A percentile compares a stretch with the other conserved stretches of the same genome.
Conservation (phyloP, 75 land plant species). For the Gnetum montanum region DNA sequence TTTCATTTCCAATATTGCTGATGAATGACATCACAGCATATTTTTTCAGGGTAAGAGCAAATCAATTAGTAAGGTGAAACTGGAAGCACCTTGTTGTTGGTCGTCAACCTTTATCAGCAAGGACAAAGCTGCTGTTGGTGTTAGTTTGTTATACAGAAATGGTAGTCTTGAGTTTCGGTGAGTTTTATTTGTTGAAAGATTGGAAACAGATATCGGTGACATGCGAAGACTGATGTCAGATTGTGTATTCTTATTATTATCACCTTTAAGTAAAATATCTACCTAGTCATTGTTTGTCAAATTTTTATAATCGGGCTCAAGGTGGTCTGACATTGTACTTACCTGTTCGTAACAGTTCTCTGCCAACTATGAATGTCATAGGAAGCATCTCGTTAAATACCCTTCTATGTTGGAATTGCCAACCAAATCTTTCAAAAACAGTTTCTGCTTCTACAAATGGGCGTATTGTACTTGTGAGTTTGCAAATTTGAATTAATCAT, state of each 20-base stretch:
- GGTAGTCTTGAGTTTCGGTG: slow-evolving; percentile 70
- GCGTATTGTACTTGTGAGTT: slow-evolving; percentile 29
- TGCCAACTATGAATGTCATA: slow-evolving; percentile 34
- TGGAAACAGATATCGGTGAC: background rate
- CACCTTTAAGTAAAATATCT: too few relatives aligned
- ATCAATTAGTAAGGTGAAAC: slow-evolving; percentile 36
- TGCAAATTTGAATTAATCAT: too few relatives aligned
- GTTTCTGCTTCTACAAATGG: slow-evolving; percentile 33
- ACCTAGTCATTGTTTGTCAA: too few relatives aligned
- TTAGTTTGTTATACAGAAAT: slow-evolving; percentile 47
- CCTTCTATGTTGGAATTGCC: slow-evolving; percentile 44
- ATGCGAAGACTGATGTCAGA: background rate
- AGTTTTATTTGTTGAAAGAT: slow-evolving; percentile 1
- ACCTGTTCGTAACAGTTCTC: slow-evolving; percentile 35
- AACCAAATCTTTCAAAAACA: slow-evolving; percentile 40
- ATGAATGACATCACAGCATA: too few relatives aligned
- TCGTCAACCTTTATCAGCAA: slow-evolving; percentile 37
- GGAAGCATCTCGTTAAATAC: slow-evolving; percentile 33
- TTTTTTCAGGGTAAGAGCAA: slow-evolving; percentile 23
- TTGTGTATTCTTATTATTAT: too few relatives aligned
- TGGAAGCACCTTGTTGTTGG: slow-evolving; percentile 62
- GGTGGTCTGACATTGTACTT: too few relatives aligned
- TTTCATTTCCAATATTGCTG: too few relatives aligned
- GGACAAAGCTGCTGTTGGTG: slow-evolving; percentile 27
- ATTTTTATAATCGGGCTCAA: too few relatives aligned